phyloP scores from a whole-genome alignment of 2,329 filamentous ascomycete species.

The Trichoderma sp. region DNA sequence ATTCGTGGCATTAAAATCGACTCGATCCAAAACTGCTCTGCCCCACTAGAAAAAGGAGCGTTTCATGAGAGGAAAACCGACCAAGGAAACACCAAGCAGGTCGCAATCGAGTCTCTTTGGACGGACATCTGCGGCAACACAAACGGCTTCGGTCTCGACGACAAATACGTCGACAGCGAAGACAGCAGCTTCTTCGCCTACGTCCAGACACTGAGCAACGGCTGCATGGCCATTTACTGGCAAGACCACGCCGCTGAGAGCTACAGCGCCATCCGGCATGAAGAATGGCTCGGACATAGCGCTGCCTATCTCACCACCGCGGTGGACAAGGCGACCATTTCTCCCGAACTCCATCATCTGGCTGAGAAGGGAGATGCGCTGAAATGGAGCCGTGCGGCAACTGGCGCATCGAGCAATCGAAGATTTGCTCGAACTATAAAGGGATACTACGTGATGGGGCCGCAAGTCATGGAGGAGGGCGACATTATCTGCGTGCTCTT shows the following conservation, averaged over 20 bases:
- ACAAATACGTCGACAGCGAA: neutral
- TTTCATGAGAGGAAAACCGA: neutral
- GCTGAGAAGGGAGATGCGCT: neutral
- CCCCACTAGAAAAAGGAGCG: neutral
- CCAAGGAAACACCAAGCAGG: neutral
- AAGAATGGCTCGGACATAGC: neutral
- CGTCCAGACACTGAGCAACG: neutral
- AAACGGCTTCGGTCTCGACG: neutral
- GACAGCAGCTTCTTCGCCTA: neutral
- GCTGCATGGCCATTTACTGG: neutral
- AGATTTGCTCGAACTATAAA: neutral
- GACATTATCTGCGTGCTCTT: neutral
- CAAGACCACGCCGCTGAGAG: neutral
- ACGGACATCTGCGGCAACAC: neutral
- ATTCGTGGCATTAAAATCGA: neutral
- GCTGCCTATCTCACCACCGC: neutral
- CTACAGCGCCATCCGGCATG: neutral
- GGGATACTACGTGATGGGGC: neutral
- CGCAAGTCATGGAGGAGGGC: neutral
- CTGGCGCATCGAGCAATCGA: neutral
- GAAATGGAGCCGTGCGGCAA: neutral
- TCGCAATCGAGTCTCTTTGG: neutral
- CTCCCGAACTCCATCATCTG: neutral
- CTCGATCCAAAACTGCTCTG: neutral
- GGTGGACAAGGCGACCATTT: neutral